Evolutionary conservation across 306 rosid species (phyloP).

Genomic region (Chamaecrista fasciculata): DNA sequence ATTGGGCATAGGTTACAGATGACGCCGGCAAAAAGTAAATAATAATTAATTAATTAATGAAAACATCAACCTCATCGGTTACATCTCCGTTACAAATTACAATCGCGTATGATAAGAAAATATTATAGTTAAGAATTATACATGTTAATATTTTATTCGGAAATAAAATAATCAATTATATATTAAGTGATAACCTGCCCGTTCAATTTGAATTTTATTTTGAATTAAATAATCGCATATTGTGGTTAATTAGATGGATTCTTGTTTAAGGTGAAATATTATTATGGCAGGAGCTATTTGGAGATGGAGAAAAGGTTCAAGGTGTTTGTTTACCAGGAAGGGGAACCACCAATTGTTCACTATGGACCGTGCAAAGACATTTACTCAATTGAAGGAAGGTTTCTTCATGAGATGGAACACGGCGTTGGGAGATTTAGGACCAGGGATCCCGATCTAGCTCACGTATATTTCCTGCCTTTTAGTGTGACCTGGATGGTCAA

Average conservation of each 20-base stretch:
- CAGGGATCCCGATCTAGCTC: slow-evolving; percentile 53
- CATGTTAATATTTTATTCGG: background rate
- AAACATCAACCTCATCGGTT: no score
- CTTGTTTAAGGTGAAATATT: background rate
- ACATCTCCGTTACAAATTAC: no score
- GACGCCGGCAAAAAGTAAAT: no score
- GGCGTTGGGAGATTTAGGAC: slow-evolving; percentile 57
- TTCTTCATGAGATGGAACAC: slow-evolving; percentile 73
- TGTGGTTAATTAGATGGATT: background rate
- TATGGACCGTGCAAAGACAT: slow-evolving; percentile 88
- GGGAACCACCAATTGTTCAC: slow-evolving; percentile 69
- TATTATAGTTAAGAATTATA: background rate
- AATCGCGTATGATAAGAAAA: no score
- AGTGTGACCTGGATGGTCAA: slow-evolving; percentile 93
- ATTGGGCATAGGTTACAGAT: background rate
- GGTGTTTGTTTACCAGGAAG: slow-evolving; percentile 74
- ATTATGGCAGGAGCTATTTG: slow-evolving; percentile 78
- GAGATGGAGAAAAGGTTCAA: slow-evolving; percentile 85
- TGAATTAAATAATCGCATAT: background rate
- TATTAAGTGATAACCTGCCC: no score
- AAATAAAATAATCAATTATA: background rate
- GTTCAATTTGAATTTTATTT: background rate
- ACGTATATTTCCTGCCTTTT: slow-evolving; percentile 73
- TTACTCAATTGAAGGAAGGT: slow-evolving; percentile 81
- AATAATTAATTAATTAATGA: no score